Percentiles rank a stretch among this genome's conserved stretches.
Evolutionary conservation across 1,139 yeast species (phyloP).

Genomic region (Taphrina flavorubra): DNA sequence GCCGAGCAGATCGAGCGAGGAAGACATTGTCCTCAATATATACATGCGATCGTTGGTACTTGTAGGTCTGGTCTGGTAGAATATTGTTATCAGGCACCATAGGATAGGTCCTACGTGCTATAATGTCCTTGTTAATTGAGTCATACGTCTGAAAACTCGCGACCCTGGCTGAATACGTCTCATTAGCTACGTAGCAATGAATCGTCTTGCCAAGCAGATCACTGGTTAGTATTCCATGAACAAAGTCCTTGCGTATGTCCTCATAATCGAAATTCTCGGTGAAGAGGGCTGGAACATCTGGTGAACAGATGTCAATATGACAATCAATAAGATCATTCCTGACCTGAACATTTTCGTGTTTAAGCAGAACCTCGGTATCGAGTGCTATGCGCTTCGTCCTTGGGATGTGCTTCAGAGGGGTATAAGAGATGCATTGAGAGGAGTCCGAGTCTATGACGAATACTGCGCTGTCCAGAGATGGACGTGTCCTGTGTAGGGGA

Average conservation of each 20-base stretch:
- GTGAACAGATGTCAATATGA: constrained; percentile 92
- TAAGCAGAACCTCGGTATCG: constrained; percentile 78
- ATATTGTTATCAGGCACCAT: constrained; percentile 85
- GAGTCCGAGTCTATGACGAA: constrained; percentile 77
- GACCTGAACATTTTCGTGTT: constrained; percentile 75
- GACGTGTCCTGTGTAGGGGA: constrained; percentile 76
- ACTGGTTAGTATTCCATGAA: constrained; percentile 85
- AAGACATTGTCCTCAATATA: constrained; percentile 81
- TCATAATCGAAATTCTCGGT: constrained; percentile 97
- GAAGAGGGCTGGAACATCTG: constrained; percentile 92
- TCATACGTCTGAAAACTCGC: constrained; percentile 92
- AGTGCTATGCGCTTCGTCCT: constrained; percentile 58
- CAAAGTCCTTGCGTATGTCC: constrained; percentile 80
- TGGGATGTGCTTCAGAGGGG: constrained; percentile 53
- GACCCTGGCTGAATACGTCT: constrained; percentile 89
- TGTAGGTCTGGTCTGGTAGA: constrained; percentile 70
- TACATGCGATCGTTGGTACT: constrained; percentile 80
- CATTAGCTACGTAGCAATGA: constrained; percentile 77
- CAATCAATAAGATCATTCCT: constrained; percentile 95
- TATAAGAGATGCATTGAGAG: constrained; percentile 80
- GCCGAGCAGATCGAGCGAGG: constrained; percentile 90
- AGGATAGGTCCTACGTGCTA: constrained; percentile 93
- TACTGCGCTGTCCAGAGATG: constrained; percentile 76
- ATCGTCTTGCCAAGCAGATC: constrained; percentile 90
- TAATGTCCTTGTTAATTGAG: constrained; percentile 80